phyloP scores from a whole-genome alignment of 495 filamentous ascomycete species.

The Viridothelium virens region DNA sequence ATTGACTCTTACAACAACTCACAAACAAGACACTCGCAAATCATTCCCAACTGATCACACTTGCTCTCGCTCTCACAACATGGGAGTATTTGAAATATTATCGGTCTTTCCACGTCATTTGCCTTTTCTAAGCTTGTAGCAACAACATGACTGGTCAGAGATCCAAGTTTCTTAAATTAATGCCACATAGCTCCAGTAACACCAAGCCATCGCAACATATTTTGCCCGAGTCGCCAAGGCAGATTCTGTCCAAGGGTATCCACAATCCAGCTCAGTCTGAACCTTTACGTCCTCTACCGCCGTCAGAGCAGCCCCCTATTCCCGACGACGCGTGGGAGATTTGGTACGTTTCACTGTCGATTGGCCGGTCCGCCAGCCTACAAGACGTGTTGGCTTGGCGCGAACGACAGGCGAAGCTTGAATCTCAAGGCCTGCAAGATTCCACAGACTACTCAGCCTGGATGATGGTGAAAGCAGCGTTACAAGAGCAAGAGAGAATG shows the following conservation, averaged over 20 bases:
- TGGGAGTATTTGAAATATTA: too few relatives aligned
- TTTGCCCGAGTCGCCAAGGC: background rate
- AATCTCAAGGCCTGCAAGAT: background rate
- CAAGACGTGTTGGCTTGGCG: background rate
- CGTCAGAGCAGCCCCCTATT: background rate
- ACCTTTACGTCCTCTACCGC: background rate
- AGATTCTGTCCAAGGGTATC: background rate
- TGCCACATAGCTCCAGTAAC: background rate
- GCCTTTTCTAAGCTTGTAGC: too few relatives aligned
- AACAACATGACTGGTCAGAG: background rate
- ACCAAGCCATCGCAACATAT: background rate
- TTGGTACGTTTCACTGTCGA: background rate
- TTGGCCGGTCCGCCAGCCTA: background rate
- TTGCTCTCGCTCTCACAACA: too few relatives aligned
- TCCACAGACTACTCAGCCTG: slow-evolving; percentile 4
- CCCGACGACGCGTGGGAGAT: background rate
- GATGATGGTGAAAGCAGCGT: background rate
- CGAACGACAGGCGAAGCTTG: background rate
- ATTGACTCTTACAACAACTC: too few relatives aligned
- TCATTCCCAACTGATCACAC: too few relatives aligned
- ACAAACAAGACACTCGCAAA: too few relatives aligned
- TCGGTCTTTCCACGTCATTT: too few relatives aligned
- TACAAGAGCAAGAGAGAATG: background rate
- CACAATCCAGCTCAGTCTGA: background rate
- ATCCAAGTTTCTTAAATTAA: background rate